Base-by-base conservation (phyloP, 1,284 basidiomycete genomes). In the Termitomyces sp. region DNA sequence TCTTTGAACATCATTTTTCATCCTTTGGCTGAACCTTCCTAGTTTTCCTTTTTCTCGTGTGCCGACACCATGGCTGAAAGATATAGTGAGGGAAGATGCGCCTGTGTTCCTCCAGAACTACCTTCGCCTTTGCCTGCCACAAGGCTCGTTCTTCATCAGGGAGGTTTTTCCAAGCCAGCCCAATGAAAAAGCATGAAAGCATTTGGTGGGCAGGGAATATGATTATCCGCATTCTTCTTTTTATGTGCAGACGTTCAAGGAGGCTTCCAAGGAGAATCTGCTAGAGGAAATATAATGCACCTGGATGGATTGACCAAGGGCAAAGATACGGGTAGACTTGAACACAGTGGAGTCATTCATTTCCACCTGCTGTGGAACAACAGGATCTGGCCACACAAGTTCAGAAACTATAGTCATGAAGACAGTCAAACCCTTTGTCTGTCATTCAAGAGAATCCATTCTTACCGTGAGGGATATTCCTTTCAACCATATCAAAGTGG, bases 101-200 rank as follows among this genome's bases (percentile, higher is more conserved):
- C 66, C 78, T 79, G 65, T 89, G 86, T 60, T 86, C 83, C 49
- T 81, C 83, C 47, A 80, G 76, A 1, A 80, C 83, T 28, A 68
- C 66, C 70, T 79, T 82, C 10, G 87, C 86, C 68, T 81, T 81
- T 31, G 71, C 71, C 57, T 86, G 80, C 86, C 86, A 89, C 50
- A 83, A 70, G 65, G 83, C 75, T n/a, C 82, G 79, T 62, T 88
- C 84, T 33, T 80, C 80, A 49, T 81, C 73, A 2, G 83, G 78
- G 56, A 88, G 79, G 52, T 78, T 81, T 66, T 85, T 79, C 86
- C 86, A 89, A 24, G 84, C 85, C 57, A 86, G 71, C 31, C 84
- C 83, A 49, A 85, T 84, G 58, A 84, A 92, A 94, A 61, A 94
- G 78, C 63, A 94, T 93, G 69, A 93, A 94, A 28, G 91, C 91